Evolutionary conservation across 2,329 filamentous ascomycete genomes (phyloP).

Genomic region (Lecanoromycetidae sp.): DNA sequence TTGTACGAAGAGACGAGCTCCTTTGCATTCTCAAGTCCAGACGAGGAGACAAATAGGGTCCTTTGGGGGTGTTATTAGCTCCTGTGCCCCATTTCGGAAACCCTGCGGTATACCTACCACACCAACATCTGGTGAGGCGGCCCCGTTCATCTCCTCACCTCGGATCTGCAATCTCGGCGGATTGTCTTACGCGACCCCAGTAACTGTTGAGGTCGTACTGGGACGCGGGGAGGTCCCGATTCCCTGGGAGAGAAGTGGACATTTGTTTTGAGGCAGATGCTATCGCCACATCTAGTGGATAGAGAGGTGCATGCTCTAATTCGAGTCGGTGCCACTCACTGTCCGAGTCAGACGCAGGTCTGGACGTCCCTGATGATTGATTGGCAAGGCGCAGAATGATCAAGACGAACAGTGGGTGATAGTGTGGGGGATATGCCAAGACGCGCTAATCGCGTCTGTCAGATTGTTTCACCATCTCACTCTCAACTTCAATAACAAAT

Average conservation of each 20-base stretch:
- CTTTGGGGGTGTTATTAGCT: constrained; percentile 37
- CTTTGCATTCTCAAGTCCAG: constrained; percentile 79
- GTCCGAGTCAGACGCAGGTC: too few species aligned
- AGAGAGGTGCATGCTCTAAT: too few species aligned
- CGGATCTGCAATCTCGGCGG: constrained; percentile 81
- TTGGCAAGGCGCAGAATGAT: too few species aligned
- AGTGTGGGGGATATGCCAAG: too few species aligned
- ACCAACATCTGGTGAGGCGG: constrained; percentile 14
- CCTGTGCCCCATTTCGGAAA: neutral
- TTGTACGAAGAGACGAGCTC: constrained; percentile 73
- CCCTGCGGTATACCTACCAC: constrained; percentile 17
- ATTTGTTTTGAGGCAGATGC: too few species aligned
- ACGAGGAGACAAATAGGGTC: constrained; percentile 67
- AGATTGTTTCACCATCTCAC: too few species aligned
- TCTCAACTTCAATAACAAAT: too few species aligned
- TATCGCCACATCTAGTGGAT: too few species aligned
- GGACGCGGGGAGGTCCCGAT: constrained; percentile 75
- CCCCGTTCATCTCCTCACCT: constrained; percentile 51
- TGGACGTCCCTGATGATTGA: too few species aligned
- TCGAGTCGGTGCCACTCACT: too few species aligned
- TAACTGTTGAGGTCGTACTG: constrained; percentile 89
- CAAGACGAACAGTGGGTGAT: too few species aligned
- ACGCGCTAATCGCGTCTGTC: too few species aligned
- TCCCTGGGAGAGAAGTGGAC: constrained; percentile 51
- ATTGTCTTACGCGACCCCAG: constrained; percentile 86